A percentile compares a stretch with the other conserved stretches of the same genome.
These are phyloP conservation scores for Calvatia gigantea DNA, from an alignment of 768 basidiomycete genomes.

Conservation along the genomic window DNA sequence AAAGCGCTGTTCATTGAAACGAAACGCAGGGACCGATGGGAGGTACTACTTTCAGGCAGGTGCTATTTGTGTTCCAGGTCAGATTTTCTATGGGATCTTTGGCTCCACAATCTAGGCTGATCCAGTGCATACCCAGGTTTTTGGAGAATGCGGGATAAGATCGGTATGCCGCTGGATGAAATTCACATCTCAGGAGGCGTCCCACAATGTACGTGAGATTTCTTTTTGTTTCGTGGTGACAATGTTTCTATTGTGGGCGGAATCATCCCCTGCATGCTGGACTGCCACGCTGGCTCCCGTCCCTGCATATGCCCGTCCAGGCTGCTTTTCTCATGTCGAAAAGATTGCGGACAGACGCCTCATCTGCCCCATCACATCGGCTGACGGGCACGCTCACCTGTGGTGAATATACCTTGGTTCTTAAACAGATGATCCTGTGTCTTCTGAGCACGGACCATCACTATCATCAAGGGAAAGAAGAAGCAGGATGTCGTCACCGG, in stretches of 20 bases:
- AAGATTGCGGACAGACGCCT: not conserved
- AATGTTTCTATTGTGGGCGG: slow-evolving; percentile 2
- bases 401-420: not conserved
- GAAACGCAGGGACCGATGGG: slow-evolving; percentile 52
- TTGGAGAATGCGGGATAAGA: slow-evolving; percentile 76
- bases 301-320: not conserved
- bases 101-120: slow-evolving; percentile 2
- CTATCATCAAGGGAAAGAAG: slow-evolving; percentile 1
- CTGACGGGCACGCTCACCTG: not conserved
- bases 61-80: slow-evolving; percentile 62
- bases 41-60: slow-evolving; percentile 75
- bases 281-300: not conserved
- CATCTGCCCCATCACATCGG: not conserved
- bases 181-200: slow-evolving; percentile 71
- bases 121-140: slow-evolving; percentile 41
- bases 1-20: not conserved
- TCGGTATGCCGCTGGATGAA: slow-evolving; percentile 67
- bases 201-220: slow-evolving; percentile 55
- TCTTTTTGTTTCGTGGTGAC: slow-evolving; percentile 1
- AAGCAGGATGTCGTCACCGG: slow-evolving; percentile 2
- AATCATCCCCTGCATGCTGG: not conserved
- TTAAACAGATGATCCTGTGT: not conserved
- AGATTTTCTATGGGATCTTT: slow-evolving; percentile 21
- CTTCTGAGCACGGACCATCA: not conserved
- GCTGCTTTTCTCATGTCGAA: slow-evolving; percentile 1